phyloP scores from a whole-genome alignment of 2,329 filamentous ascomycete species.

The Talaromyces albobiverticillius region DNA sequence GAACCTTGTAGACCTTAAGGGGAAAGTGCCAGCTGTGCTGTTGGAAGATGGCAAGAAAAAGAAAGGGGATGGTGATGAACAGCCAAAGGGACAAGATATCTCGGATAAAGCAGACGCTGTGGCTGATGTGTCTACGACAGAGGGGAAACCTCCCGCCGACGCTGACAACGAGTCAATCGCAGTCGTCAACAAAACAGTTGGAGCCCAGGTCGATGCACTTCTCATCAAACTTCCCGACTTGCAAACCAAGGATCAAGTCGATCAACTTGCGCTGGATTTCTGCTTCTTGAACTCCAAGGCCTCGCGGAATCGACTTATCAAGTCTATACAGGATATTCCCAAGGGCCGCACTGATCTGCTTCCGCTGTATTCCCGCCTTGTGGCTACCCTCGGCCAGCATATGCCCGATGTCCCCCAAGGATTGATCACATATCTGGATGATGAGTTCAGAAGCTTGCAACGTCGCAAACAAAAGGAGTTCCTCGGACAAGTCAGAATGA shows the following conservation, averaged over 20 bases:
- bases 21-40: constrained; percentile 89
- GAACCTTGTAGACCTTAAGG: constrained; percentile 90
- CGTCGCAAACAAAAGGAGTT: constrained; percentile 98
- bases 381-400: constrained; percentile 89
- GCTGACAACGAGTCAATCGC: constrained; percentile 84
- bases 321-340: constrained; percentile 88
- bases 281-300: constrained; percentile 98
- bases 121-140: constrained; percentile 39
- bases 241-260: constrained; percentile 85
- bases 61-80: constrained; percentile 76
- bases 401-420: constrained; percentile 93
- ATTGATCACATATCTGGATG: constrained; percentile 86
- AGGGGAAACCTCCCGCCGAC: constrained; percentile 52
- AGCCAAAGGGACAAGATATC: constrained; percentile 58
- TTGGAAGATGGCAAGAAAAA: constrained; percentile 96
- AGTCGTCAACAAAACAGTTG: constrained; percentile 96
- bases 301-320: constrained; percentile 88
- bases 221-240: constrained; percentile 85
- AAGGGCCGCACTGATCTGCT: constrained; percentile 90
- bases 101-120: constrained; percentile 34
- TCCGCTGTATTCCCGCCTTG: constrained; percentile 85
- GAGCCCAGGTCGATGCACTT: constrained; percentile 90
- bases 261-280: constrained; percentile 92
- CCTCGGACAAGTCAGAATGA: constrained; percentile 84
- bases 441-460: constrained; percentile 94